These are phyloP conservation scores for Trichodelitschia bisporula DNA, from an alignment of 495 filamentous ascomycete genomes.

Conservation along the genomic window DNA sequence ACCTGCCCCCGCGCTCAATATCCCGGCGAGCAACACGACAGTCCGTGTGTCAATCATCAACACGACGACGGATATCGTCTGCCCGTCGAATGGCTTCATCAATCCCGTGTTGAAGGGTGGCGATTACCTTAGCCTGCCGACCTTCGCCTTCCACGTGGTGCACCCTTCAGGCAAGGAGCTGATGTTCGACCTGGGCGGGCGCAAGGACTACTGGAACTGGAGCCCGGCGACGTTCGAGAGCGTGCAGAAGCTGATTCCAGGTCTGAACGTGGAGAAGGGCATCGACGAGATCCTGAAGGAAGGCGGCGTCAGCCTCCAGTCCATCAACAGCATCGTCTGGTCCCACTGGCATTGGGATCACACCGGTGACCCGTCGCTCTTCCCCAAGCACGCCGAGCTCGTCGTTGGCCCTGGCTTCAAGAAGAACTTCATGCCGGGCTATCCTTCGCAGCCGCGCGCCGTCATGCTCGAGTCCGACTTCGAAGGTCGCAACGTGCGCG, in stretches of 20 bases:
- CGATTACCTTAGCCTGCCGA: not conserved
- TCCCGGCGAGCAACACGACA: not conserved
- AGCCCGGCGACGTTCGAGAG: not conserved
- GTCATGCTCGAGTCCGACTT: slow-evolving; percentile 8
- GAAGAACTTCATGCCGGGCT: slow-evolving; percentile 22
- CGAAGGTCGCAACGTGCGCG: slow-evolving; percentile 10
- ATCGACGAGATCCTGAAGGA: slow-evolving; percentile 24
- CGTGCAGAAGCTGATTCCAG: not conserved
- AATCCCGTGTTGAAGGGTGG: not conserved
- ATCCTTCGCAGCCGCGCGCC: slow-evolving; percentile 20
- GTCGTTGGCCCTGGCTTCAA: slow-evolving; percentile 31
- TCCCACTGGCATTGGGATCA: slow-evolving; percentile 35
- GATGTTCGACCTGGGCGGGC: slow-evolving; percentile 6
- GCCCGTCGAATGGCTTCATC: not conserved
- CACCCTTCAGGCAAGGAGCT: slow-evolving; percentile 2
- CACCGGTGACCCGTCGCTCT: slow-evolving; percentile 27
- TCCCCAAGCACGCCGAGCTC: slow-evolving; percentile 23
- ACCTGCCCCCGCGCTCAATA: not conserved
- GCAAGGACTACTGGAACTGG: slow-evolving; percentile 5
- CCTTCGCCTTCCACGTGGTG: not conserved
- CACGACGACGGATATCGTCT: not conserved
- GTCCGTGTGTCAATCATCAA: not conserved
- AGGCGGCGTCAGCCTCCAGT: slow-evolving; percentile 16
- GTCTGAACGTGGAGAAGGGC: slow-evolving; percentile 16
- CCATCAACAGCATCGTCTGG: slow-evolving; percentile 30